Evolutionary conservation across 768 basidiomycete species (phyloP).

Genomic region (Tephrocybe sp.): DNA sequence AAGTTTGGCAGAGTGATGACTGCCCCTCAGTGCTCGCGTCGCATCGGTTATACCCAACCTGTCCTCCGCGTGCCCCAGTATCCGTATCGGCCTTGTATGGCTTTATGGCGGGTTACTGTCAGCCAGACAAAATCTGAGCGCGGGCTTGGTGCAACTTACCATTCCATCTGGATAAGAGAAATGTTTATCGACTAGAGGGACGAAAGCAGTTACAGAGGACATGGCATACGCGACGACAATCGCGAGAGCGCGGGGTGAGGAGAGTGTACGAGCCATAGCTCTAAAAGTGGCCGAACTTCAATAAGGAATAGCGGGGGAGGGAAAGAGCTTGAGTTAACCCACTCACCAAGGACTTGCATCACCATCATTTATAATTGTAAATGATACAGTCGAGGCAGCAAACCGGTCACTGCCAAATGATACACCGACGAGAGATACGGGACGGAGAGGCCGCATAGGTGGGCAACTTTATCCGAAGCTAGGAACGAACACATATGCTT

Average conservation of each 20-base stretch:
- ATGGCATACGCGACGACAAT: background rate
- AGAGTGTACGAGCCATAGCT: slow-evolving; percentile 3
- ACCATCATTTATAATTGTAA: background rate
- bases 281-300: background rate
- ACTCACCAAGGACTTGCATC: background rate
- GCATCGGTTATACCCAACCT: slow-evolving; percentile 60
- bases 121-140: background rate
- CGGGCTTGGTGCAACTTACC: background rate
- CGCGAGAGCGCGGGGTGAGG: background rate
- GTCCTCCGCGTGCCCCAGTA: slow-evolving; percentile 47
- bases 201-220: slow-evolving; percentile 8
- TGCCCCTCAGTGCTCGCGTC: slow-evolving; percentile 58
- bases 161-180: slow-evolving; percentile 18
- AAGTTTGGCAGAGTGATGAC: slow-evolving; percentile 58
- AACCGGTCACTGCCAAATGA: background rate
- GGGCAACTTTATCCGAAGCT: background rate
- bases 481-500: background rate
- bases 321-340: background rate
- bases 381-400: background rate
- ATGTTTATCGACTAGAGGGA: slow-evolving; percentile 15
- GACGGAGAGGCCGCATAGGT: slow-evolving; percentile 2
- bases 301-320: background rate
- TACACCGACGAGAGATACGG: background rate
- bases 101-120: slow-evolving; percentile 26
- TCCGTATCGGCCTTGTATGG: slow-evolving; percentile 51